phyloP scores from a whole-genome alignment of 2,329 filamentous ascomycete genomes.

The Amesomyces nigricolor region DNA sequence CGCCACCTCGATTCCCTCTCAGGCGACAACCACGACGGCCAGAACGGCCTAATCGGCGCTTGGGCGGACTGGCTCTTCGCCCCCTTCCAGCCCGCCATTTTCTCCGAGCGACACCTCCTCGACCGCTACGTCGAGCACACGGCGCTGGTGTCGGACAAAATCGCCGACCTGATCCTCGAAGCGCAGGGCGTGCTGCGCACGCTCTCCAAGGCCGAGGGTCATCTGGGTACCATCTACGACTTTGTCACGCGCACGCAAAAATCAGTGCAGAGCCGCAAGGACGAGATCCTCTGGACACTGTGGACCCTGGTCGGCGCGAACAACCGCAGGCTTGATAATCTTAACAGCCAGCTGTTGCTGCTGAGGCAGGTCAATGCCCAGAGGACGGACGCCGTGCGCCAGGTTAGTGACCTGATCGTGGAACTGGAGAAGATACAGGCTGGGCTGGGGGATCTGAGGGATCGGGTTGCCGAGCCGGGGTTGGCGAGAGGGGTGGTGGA shows the following conservation, averaged over 20 bases:
- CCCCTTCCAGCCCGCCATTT: constrained; percentile 57
- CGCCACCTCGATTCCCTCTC: constrained; percentile 56
- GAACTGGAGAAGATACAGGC: constrained; percentile 69
- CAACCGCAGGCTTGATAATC: constrained; percentile 51
- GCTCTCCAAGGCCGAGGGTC: constrained; percentile 62
- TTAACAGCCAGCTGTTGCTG: constrained; percentile 58
- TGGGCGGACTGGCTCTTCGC: constrained; percentile 45
- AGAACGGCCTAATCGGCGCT: constrained; percentile 33
- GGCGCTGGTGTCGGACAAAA: constrained; percentile 62
- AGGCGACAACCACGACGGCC: constrained; percentile 31
- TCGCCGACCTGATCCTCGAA: constrained; percentile 60
- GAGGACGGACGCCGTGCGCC: constrained; percentile 57
- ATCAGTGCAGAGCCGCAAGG: constrained; percentile 52
- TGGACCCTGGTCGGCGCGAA: constrained; percentile 74
- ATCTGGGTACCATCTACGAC: constrained; percentile 63
- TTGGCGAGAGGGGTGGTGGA: constrained; percentile 39
- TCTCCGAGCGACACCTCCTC: constrained; percentile 57
- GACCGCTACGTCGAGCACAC: constrained; percentile 74
- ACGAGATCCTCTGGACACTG: constrained; percentile 62
- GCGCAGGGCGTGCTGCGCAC: constrained; percentile 62
- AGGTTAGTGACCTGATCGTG: constrained; percentile 64
- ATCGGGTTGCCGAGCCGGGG: constrained; percentile 63
- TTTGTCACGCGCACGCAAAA: constrained; percentile 61
- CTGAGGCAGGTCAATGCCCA: constrained; percentile 62
- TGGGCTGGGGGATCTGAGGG: constrained; percentile 64